A percentile compares a stretch with the other conserved stretches of the same genome.
Conservation (phyloP, 306 rosid genomes). For the Corylus heterophylla region DNA sequence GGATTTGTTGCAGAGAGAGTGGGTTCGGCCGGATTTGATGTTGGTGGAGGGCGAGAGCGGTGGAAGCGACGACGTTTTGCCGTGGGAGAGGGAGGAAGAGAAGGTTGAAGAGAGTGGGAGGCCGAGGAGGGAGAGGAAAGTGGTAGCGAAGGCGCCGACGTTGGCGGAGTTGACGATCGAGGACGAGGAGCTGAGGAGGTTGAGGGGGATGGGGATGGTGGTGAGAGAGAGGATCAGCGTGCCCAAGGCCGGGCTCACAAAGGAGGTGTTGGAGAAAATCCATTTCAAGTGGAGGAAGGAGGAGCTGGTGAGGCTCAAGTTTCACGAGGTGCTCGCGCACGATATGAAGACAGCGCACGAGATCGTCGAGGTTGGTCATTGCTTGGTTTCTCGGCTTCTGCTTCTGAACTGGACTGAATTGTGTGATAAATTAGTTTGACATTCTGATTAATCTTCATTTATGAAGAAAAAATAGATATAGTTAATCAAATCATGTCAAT, state of each 20-base stretch:
- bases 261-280: slow-evolving; percentile 71
- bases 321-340: slow-evolving; percentile 75
- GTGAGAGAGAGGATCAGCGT: slow-evolving; percentile 63
- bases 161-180: slow-evolving; percentile 87
- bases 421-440: background rate
- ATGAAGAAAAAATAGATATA: background rate
- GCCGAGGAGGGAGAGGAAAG: slow-evolving; percentile 45
- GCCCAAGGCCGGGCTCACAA: slow-evolving; percentile 83
- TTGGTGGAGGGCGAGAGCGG: slow-evolving; percentile 36
- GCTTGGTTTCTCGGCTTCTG: background rate
- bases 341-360: slow-evolving; percentile 90
- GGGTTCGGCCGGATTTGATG: slow-evolving; percentile 69
- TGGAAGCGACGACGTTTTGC: slow-evolving; percentile 45
- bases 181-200: slow-evolving; percentile 68
- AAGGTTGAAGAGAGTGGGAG: slow-evolving; percentile 44
- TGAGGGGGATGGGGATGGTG: slow-evolving; percentile 68
- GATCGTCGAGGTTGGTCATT: slow-evolving; percentile 70
- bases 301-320: slow-evolving; percentile 87
- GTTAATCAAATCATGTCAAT: background rate
- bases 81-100: slow-evolving; percentile 69
- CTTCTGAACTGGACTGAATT: slow-evolving; percentile 3
- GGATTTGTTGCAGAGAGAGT: slow-evolving; percentile 72
- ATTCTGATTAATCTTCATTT: background rate
- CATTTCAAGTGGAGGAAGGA: slow-evolving; percentile 75
- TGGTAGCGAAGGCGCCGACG: slow-evolving; percentile 42